Percentiles rank a stretch among this genome's conserved stretches.
These are phyloP conservation scores for Ramaria sp. DNA, from an alignment of 768 basidiomycete species.

Conservation along the genomic window DNA sequence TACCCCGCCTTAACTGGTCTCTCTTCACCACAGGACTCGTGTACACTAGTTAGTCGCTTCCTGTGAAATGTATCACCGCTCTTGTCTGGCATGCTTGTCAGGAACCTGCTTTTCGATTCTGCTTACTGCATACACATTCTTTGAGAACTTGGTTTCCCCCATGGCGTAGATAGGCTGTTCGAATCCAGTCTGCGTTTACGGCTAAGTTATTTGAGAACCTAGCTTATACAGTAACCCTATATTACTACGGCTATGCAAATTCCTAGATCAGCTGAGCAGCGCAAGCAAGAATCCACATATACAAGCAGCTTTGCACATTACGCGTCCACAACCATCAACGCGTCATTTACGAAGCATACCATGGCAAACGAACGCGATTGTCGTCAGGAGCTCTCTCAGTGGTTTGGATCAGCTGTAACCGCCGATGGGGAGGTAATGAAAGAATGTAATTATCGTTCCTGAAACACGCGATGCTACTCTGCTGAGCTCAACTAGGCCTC, in stretches of 20 bases:
- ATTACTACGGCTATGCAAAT: too few relatives aligned
- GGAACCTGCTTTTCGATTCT: neutral
- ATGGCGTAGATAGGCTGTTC: too few relatives aligned
- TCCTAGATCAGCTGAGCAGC: too few relatives aligned
- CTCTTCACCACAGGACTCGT: neutral
- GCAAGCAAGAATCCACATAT: neutral
- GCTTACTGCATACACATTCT: too few relatives aligned
- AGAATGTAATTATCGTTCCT: constrained; percentile 5
- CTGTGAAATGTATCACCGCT: neutral
- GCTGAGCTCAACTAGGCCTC: constrained; percentile 20
- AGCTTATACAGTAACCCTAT: neutral
- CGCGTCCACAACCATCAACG: constrained; percentile 4
- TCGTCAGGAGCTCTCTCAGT: neutral
- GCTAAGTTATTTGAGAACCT: too few relatives aligned
- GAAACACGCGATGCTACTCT: neutral
- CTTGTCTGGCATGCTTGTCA: neutral
- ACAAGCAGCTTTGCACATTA: neutral
- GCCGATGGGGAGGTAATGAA: constrained; percentile 2
- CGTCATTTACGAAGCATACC: neutral
- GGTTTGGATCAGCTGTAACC: constrained; percentile 8
- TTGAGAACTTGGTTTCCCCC: too few relatives aligned
- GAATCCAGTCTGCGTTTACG: too few relatives aligned
- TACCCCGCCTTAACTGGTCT: neutral
- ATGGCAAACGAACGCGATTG: neutral
- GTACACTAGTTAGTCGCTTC: neutral